Conservation (phyloP, 208 protist genomes). For the Leishmania arabica region DNA sequence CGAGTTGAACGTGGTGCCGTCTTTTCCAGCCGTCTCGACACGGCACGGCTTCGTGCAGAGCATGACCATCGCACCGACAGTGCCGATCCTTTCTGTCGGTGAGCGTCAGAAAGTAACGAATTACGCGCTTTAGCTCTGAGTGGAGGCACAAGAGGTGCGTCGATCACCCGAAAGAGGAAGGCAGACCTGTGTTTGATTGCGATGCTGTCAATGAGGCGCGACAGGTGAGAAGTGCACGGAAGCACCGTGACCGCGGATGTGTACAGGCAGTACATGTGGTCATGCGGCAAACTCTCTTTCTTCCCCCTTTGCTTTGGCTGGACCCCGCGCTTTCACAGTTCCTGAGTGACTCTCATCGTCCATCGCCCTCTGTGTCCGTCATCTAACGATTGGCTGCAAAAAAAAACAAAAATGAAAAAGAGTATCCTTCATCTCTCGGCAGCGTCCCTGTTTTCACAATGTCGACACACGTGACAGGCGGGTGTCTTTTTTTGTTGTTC, state of each 20-base stretch:
- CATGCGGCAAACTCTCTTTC: not conserved
- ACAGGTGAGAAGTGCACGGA: not conserved
- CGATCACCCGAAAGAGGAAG: not conserved
- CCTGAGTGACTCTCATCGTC: not conserved
- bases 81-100: slow-evolving; percentile 86
- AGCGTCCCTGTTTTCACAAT: not conserved
- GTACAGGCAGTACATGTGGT: not conserved
- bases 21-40: slow-evolving; percentile 70
- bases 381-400: not conserved
- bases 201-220: not conserved
- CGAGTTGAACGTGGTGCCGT: slow-evolving; percentile 70
- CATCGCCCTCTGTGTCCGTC: not conserved
- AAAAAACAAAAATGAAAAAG: not conserved
- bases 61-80: slow-evolving; percentile 57
- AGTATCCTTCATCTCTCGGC: not conserved
- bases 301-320: not conserved
- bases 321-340: not conserved
- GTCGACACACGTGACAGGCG: not conserved
- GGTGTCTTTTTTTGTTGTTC: no score
- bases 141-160: not conserved
- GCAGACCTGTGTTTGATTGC: not conserved
- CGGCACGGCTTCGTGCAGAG: slow-evolving; percentile 80
- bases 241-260: not conserved
- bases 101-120: slow-evolving; percentile 85
- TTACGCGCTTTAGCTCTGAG: slow-evolving; percentile 63